Conservation (phyloP, 495 filamentous ascomycete species). For the Podospora didyma region DNA sequence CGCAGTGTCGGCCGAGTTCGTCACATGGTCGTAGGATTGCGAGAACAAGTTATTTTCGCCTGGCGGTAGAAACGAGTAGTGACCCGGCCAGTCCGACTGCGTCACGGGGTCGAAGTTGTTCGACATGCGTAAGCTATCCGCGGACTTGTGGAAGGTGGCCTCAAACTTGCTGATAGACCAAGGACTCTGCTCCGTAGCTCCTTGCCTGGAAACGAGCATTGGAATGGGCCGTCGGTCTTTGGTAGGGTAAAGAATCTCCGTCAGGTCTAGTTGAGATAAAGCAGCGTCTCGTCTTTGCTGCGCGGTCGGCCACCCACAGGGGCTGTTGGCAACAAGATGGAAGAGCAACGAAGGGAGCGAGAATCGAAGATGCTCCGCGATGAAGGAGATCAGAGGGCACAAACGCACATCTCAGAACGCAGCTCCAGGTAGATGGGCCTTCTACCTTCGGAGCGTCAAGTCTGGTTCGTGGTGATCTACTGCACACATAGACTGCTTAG, state of each 20-base stretch:
- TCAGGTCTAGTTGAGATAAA: constrained; percentile 9
- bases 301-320: constrained; percentile 3
- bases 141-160: constrained; percentile 46
- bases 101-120: constrained; percentile 51
- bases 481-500: constrained; percentile 15
- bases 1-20: constrained; percentile 36
- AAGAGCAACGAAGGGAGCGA: constrained; percentile 9
- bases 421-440: constrained; percentile 17
- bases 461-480: constrained; percentile 22
- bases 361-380: constrained; percentile 11
- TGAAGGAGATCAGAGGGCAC: constrained; percentile 16
- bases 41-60: constrained; percentile 47
- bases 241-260: constrained; percentile 5
- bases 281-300: constrained; percentile 16
- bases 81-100: constrained; percentile 58
- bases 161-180: constrained; percentile 57
- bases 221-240: constrained; percentile 33
- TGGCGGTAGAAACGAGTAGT: constrained; percentile 52
- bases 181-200: constrained; percentile 53
- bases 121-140: constrained; percentile 56
- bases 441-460: constrained; percentile 15
- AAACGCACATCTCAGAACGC: constrained; percentile 15
- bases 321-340: background rate
- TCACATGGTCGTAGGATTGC: constrained; percentile 45
- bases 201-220: constrained; percentile 60